Percentiles rank a stretch among this genome's conserved stretches.
Evolutionary conservation across 108 stramenopile genomes (phyloP).

Genomic region (Cyclotella kingstonii): DNA sequence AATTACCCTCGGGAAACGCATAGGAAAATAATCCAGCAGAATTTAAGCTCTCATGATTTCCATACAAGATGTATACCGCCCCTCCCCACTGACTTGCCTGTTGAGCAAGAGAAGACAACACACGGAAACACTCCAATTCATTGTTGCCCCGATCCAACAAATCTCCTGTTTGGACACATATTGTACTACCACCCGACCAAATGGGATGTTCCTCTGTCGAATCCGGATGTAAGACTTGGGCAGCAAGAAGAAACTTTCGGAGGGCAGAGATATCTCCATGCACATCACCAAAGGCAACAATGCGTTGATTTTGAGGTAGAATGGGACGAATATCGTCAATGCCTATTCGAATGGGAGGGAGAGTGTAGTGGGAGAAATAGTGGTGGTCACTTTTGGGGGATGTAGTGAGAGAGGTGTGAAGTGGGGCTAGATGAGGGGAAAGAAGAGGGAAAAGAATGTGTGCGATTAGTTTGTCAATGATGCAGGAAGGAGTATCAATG

Average conservation of each 20-base stretch:
- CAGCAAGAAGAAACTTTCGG: conserved; percentile 37
- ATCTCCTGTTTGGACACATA: conserved; percentile 79
- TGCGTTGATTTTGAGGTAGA: conserved; percentile 41
- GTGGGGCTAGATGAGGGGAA: conserved; percentile 8
- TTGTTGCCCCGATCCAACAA: conserved; percentile 70
- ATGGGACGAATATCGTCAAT: conserved; percentile 35
- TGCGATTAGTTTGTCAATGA: no score
- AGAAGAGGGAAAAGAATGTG: no score
- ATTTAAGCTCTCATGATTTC: conserved; percentile 82
- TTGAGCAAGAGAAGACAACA: conserved; percentile 53
- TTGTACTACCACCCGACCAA: conserved; percentile 64
- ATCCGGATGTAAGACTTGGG: conserved; percentile 36
- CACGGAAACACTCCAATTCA: conserved; percentile 62
- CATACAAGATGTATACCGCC: conserved; percentile 53
- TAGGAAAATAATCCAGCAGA: conserved; percentile 73
- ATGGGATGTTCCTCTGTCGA: conserved; percentile 1
- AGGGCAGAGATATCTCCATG: conserved; percentile 72
- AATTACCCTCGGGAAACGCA: conserved; percentile 50
- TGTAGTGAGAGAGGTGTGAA: conserved; percentile 23
- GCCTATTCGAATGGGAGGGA: conserved; percentile 24
- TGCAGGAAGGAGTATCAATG: no score
- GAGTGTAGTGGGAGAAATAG: conserved; percentile 24
- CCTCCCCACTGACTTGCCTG: conserved; percentile 58
- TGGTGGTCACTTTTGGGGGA: conserved; percentile 6
- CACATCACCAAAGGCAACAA: conserved; percentile 78